These are phyloP conservation scores for Penicillium corylophilum DNA, from an alignment of 2,329 filamentous ascomycete genomes.

Conservation along the genomic window DNA sequence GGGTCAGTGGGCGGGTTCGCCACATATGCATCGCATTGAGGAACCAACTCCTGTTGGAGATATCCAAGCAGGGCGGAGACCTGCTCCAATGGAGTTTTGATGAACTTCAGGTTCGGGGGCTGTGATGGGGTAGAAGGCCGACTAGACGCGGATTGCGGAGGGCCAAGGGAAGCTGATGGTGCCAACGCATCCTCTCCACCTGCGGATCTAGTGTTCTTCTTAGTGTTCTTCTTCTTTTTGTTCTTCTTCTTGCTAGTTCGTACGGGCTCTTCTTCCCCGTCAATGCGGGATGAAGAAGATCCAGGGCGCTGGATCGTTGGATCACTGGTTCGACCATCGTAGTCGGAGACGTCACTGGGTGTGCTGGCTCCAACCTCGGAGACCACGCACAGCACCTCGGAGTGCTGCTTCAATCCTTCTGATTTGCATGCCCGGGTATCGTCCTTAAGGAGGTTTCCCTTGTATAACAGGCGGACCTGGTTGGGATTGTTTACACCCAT, in stretches of 20 bases:
- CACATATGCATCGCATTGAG: constrained; percentile 41
- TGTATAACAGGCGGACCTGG: constrained; percentile 48
- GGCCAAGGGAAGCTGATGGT: constrained; percentile 12
- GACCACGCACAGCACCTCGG: constrained; percentile 48
- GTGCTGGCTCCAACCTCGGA: constrained; percentile 38
- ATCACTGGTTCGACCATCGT: constrained; percentile 20
- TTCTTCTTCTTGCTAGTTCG: constrained; percentile 23
- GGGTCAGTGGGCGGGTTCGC: constrained; percentile 39
- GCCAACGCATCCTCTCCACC: constrained; percentile 4
- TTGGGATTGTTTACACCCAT: constrained; percentile 36
- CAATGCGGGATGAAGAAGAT: constrained; percentile 16
- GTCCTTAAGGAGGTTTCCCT: constrained; percentile 46
- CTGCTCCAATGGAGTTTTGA: constrained; percentile 38
- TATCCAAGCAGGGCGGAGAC: constrained; percentile 38
- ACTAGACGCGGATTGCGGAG: constrained; percentile 21
- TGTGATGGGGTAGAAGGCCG: constrained; percentile 25
- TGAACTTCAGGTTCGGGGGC: constrained; percentile 35
- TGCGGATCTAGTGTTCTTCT: constrained; percentile 13
- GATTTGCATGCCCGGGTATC: constrained; percentile 40
- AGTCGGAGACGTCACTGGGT: constrained; percentile 34
- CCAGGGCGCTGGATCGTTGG: constrained; percentile 13
- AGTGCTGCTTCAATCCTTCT: constrained; percentile 50
- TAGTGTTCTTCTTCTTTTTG: constrained; percentile 30
- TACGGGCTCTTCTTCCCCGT: constrained; percentile 22
- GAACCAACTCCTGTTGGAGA: constrained; percentile 38